phyloP scores from a whole-genome alignment of 2,329 filamentous ascomycete genomes.

The Fusarium coicis region DNA sequence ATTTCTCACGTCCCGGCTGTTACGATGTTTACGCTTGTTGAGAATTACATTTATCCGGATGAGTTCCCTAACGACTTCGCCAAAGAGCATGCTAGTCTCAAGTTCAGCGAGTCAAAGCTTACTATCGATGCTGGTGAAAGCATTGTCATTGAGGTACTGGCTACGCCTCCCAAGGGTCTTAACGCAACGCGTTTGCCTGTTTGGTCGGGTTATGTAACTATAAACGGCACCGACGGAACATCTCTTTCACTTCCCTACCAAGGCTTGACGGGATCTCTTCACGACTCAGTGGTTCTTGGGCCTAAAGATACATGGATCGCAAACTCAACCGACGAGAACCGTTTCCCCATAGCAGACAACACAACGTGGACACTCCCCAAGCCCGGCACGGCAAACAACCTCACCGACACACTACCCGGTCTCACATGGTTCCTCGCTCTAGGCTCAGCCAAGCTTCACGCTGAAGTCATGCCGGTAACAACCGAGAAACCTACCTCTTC shows the following conservation, averaged over 20 bases:
- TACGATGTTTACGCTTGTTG: slow-evolving; percentile 62
- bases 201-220: slow-evolving; percentile 55
- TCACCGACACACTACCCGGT: slow-evolving; percentile 50
- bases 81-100: slow-evolving; percentile 55
- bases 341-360: slow-evolving; percentile 46
- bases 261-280: slow-evolving; percentile 52
- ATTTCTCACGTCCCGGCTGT: slow-evolving; percentile 62
- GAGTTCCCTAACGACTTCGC: slow-evolving; percentile 59
- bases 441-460: slow-evolving; percentile 57
- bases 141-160: slow-evolving; percentile 59
- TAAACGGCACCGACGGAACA: slow-evolving; percentile 54
- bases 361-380: slow-evolving; percentile 56
- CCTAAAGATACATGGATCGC: slow-evolving; percentile 43
- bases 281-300: slow-evolving; percentile 42
- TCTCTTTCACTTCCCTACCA: slow-evolving; percentile 55
- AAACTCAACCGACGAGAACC: slow-evolving; percentile 48
- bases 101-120: slow-evolving; percentile 56
- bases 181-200: slow-evolving; percentile 52
- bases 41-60: slow-evolving; percentile 49
- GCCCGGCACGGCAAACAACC: slow-evolving; percentile 47
- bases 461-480: slow-evolving; percentile 56
- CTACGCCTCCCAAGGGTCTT: slow-evolving; percentile 53
- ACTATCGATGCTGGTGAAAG: slow-evolving; percentile 55
- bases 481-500: slow-evolving; percentile 36
- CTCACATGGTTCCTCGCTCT: slow-evolving; percentile 56